Conservation (phyloP, 2,329 filamentous ascomycete species). For the Microcera coccophila region DNA sequence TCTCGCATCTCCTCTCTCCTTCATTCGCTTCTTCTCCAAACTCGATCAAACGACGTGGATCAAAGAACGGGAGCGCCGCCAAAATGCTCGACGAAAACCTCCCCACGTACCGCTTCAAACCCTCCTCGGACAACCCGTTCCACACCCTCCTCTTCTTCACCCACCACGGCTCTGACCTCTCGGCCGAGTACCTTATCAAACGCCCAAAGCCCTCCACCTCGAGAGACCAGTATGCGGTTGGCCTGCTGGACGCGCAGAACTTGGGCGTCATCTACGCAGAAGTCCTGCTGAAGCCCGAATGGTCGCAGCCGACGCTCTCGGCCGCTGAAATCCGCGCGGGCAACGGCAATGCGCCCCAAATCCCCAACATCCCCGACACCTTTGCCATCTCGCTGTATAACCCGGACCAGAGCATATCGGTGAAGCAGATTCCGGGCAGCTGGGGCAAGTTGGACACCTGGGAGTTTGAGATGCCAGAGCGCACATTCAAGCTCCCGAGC, state of each 20-base stretch:
- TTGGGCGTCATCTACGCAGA: conserved; percentile 83
- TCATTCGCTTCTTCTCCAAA: background rate
- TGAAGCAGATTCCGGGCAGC: conserved; percentile 67
- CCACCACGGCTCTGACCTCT: conserved; percentile 75
- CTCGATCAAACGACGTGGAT: background rate
- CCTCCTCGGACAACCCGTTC: conserved; percentile 49
- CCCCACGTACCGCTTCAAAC: conserved; percentile 62
- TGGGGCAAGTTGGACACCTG: conserved; percentile 80
- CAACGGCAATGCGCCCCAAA: conserved; percentile 60
- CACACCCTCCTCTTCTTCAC: conserved; percentile 57
- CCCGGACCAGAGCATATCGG: conserved; percentile 75
- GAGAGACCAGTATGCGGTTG: conserved; percentile 81
- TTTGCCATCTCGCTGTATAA: conserved; percentile 92
- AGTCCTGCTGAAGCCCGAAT: conserved; percentile 77
- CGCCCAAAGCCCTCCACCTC: conserved; percentile 66
- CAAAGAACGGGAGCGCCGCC: conserved; percentile 5
- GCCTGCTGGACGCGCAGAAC: conserved; percentile 77
- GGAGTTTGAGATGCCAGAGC: conserved; percentile 89
- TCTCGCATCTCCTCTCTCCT: background rate
- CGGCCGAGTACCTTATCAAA: conserved; percentile 75
- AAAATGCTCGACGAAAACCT: conserved; percentile 89
- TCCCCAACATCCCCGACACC: conserved; percentile 69
- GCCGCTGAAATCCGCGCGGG: conserved; percentile 73
- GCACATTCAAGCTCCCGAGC: conserved; percentile 77
- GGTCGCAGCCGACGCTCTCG: conserved; percentile 77